Percentiles rank a stretch among this genome's conserved stretches.
Conservation (phyloP, 345 rosid species). For the Lenwebbia sp. region DNA sequence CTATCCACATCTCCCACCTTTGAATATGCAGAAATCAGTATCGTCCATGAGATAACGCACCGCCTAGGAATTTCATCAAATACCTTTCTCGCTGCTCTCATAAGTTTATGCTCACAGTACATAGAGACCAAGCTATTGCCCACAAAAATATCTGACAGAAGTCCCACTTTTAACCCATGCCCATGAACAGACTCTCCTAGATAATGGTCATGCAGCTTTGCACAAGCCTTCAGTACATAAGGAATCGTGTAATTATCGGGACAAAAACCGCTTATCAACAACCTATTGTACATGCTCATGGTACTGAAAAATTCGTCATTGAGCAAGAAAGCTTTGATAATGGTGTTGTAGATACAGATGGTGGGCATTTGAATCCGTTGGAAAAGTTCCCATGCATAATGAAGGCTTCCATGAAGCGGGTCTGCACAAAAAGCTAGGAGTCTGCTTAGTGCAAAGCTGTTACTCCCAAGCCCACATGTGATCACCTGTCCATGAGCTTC, state of each 20-base stretch:
- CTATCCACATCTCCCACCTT: constrained; percentile 26
- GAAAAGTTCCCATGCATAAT: constrained; percentile 28
- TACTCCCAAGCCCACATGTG: constrained; percentile 23
- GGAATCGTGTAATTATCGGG: constrained; percentile 43
- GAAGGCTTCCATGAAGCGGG: constrained; percentile 15
- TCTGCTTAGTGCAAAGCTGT: constrained; percentile 31
- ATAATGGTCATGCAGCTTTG: constrained; percentile 10
- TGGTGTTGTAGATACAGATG: constrained; percentile 40
- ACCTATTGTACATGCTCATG: constrained; percentile 7
- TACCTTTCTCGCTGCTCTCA: constrained; percentile 16
- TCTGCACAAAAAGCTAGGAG: constrained; percentile 33
- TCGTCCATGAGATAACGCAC: constrained; percentile 34
- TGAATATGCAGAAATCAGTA: constrained; percentile 36
- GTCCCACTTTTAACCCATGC: constrained; percentile 25
- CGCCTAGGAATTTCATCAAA: constrained; percentile 25
- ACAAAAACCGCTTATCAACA: constrained; percentile 13
- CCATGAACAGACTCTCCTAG: constrained; percentile 29
- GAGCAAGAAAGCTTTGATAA: constrained; percentile 30
- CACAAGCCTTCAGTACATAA: constrained; percentile 32
- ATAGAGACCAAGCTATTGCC: constrained; percentile 30
- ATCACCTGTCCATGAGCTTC: constrained; percentile 33
- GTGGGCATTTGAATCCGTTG: constrained; percentile 28
- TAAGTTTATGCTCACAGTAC: constrained; percentile 16
- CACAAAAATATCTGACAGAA: constrained; percentile 20
- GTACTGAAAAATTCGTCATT: constrained; percentile 4